Evolutionary conservation across 2,329 filamentous ascomycete genomes (phyloP).

Genomic region (Thielaviopsis musarum): DNA sequence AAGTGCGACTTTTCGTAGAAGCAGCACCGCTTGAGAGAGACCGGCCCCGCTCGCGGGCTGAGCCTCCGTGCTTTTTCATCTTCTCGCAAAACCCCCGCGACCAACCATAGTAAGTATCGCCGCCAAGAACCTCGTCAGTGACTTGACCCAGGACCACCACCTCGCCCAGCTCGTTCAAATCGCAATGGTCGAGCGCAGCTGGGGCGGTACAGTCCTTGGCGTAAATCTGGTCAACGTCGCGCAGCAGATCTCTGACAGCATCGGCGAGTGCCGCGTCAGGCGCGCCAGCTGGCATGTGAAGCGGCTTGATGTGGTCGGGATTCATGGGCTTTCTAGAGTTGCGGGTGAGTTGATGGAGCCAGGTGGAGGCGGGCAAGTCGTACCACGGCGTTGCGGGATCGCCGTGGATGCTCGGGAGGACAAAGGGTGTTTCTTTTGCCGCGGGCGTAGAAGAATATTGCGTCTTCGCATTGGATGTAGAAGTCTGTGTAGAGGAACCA

Average conservation of each 20-base stretch:
- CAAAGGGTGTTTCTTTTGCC: constrained; percentile 44
- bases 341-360: constrained; percentile 62
- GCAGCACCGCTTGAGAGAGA: constrained; percentile 11
- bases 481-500: constrained; percentile 14
- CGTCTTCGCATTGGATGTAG: constrained; percentile 13
- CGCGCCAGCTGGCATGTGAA: constrained; percentile 52
- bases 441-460: constrained; percentile 19
- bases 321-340: constrained; percentile 62
- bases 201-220: constrained; percentile 27
- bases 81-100: constrained; percentile 63
- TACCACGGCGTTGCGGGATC: constrained; percentile 59
- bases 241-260: constrained; percentile 54
- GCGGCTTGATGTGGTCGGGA: constrained; percentile 49
- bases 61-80: constrained; percentile 39
- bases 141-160: constrained; percentile 45
- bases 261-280: constrained; percentile 48
- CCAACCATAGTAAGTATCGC: constrained; percentile 80
- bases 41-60: not conserved
- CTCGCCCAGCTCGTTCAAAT: constrained; percentile 64
- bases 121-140: constrained; percentile 46
- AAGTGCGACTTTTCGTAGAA: constrained; percentile 19
- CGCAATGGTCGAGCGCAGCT: constrained; percentile 22
- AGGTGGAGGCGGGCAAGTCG: constrained; percentile 66
- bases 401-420: constrained; percentile 63
- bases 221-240: constrained; percentile 54